Percentiles rank a stretch among this genome's conserved stretches.
phyloP scores from a whole-genome alignment of 495 filamentous ascomycete genomes.

The Penicillium taxi region DNA sequence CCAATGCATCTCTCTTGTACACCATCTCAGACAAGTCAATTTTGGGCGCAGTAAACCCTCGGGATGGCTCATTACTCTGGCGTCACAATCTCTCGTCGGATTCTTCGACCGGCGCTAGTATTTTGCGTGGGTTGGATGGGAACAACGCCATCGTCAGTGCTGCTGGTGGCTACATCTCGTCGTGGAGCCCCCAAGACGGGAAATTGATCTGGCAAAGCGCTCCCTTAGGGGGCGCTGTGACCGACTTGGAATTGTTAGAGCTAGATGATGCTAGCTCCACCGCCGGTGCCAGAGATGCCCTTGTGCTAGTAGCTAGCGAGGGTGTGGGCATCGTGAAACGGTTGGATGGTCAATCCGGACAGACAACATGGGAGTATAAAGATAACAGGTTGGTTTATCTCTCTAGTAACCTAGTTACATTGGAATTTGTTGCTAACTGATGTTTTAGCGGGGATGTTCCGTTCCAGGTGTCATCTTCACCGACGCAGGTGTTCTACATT shows the following conservation, averaged over 20 bases:
- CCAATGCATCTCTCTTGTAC: slow-evolving; percentile 84
- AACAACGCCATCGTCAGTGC: slow-evolving; percentile 66
- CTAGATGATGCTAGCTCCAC: slow-evolving; percentile 48
- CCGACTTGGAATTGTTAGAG: slow-evolving; percentile 74
- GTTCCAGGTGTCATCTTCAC: slow-evolving; percentile 70
- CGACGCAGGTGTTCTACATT: slow-evolving; percentile 67
- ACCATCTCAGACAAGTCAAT: slow-evolving; percentile 76
- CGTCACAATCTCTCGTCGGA: slow-evolving; percentile 56
- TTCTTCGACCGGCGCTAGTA: slow-evolving; percentile 32
- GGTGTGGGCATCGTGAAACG: slow-evolving; percentile 52
- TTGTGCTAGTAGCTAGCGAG: slow-evolving; percentile 55
- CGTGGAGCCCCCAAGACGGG: slow-evolving; percentile 81
- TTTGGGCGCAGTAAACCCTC: slow-evolving; percentile 83
- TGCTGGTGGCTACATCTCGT: slow-evolving; percentile 54
- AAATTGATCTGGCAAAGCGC: slow-evolving; percentile 63
- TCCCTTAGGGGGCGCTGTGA: slow-evolving; percentile 49
- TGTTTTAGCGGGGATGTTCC: slow-evolving; percentile 54
- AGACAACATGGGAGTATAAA: slow-evolving; percentile 66
- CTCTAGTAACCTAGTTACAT: neutral
- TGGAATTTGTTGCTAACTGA: slow-evolving; percentile 18
- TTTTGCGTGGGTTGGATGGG: slow-evolving; percentile 65
- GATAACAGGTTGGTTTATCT: slow-evolving; percentile 48
- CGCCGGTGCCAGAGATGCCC: slow-evolving; percentile 53
- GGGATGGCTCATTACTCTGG: slow-evolving; percentile 78
- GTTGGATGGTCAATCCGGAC: slow-evolving; percentile 65